Evolutionary conservation across 2,329 filamentous ascomycete genomes (phyloP), one percentile per base, ranked within the genome.

Genomic region (Pseudocercospora macadamiae): DNA sequence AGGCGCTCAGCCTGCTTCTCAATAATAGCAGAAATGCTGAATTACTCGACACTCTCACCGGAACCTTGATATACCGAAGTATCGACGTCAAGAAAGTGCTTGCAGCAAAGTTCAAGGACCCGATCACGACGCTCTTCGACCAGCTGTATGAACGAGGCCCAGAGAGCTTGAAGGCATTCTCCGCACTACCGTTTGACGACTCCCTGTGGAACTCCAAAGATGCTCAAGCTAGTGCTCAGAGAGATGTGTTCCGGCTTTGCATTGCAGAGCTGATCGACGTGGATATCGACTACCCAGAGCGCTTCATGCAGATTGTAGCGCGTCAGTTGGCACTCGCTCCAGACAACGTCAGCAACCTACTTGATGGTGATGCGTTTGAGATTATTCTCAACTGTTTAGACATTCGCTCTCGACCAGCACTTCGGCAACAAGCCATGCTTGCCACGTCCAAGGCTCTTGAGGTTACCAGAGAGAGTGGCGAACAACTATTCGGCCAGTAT

Each of bases 241-340:
- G 75, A 66, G 87, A 90, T 70, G 80, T 88, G 69, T 88, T 89
- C 56, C 84, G 89, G 69, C 84, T 96, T 57, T 87, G 93, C 66
- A 86, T 97, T 65, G 93, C 93, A 21, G 89, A 90, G 69, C 80
- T 97, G 67, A 96, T 97, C 87, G 91, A 96, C 73, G 91, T 91
- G 44, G 92, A 91, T 54, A 86, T 93, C 68, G 91, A 96, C 57
- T 74, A 84, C 60, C 83, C 85, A 34, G 84, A 84, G 44, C 80
- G 83, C 47, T 82, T 84, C 3, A 80, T 88, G 73, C 83, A 84
- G 68, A 82, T 82, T 45, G 82, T 88, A 37, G 82, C 84, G 4
- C 79, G 84, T 49, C 74, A 87, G 14, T 77, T 88, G 26, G 81
- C 82, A 30, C 78, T 84, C 16, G 80, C 76, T 75, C 67, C 75